Base-by-base conservation (phyloP, 176 grass and related monocot species). In the Ananas comosus region DNA sequence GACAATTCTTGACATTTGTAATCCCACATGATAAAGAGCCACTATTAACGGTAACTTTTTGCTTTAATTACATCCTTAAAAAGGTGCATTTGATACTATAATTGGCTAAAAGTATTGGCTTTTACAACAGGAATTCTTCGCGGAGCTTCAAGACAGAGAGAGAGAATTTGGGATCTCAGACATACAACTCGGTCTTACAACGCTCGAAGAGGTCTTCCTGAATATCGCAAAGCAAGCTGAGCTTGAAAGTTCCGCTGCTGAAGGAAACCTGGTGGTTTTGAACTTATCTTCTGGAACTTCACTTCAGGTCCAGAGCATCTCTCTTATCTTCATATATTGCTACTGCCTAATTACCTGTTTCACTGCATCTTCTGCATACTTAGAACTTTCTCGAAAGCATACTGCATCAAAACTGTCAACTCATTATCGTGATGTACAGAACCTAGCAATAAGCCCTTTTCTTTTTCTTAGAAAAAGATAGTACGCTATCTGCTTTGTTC, bases 161-260 rank as follows among this genome's bases (percentile, higher is more conserved):
- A 73, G 24, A 53, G 89, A 93, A 77, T 90, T 99, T 11, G 86
- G 87, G 67, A 90, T 99, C 75, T 90, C 87, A 24, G 94, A 97
- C 51, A 90, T 93, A 79, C 94, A 97, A 76, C 94, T 97, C 0
- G 87, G 94, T 58, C 80, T 97, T 47, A 90, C 94, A 0, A 97
- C 93, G 51, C 86, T 97, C 1, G 93, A 97, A 78, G 94, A 97
- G 80, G 94, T 97, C 12, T 97, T 97, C 77, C 77, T 97, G 68
- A 92, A 92, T 47, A 93, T 97, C 11, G 94, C 94, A 78, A 93
- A 93, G 73, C 80, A 86, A 72, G 89, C 94, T 14, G 94, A 97
- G 69, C 57, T 97, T 64, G 88, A 97, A 72, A 97, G 84, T 70
- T 82, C 89, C 12, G 81, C 86, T 29, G 84, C 89, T 23, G 94